Base-by-base conservation (phyloP, 2,329 filamentous ascomycete species). In the Epichloe glyceriae region DNA sequence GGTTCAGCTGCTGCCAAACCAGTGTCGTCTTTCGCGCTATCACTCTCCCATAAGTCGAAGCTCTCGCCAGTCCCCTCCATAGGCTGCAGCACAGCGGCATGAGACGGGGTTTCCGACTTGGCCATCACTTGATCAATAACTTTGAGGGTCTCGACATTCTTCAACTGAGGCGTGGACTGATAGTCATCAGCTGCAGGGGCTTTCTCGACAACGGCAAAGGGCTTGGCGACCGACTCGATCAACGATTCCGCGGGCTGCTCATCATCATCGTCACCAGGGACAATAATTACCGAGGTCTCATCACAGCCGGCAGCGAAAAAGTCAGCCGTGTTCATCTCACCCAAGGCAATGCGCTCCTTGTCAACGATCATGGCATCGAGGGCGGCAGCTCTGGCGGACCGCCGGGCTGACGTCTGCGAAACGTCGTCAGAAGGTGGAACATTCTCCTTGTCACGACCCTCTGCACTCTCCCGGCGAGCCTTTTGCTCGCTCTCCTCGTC, bases 371-470 rank as follows among this genome's bases (percentile, higher is more conserved):
- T 82, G 52, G 74, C 72, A 47, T 80, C 76, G 2, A 61, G 59
- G 20, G 61, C 60, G 20, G 52, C 52, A 11, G 59, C 61, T 12
- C 61, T 56, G 20, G 58, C 56, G 3, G 40, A 34, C 8, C 63
- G 57, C n/a, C 67, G 63, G 22, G 65, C 55, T 15, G 70, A 70
- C 0, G 78, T 81, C 60, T 85, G 76, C 30, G 78, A 80, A 39
- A 85, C 66, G 44, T 86, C 82, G 50, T 79, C 78, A 3, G 70
- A 64, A 2, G 91, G 91, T 4, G 91, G 86, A 17, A 95, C 81
- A 62, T 98, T 98, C 72, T 98, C 91, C 73, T 98, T 98, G 61
- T 88, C 86, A 34, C 80, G 75, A 44, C 79, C 76, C 57, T 86
- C 78, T 34, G 73, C 73, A 57, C 73, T 64, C 62, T 74, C 76